These are phyloP conservation scores for Salix exigua DNA, from an alignment of 345 rosid species.

Conservation along the genomic window DNA sequence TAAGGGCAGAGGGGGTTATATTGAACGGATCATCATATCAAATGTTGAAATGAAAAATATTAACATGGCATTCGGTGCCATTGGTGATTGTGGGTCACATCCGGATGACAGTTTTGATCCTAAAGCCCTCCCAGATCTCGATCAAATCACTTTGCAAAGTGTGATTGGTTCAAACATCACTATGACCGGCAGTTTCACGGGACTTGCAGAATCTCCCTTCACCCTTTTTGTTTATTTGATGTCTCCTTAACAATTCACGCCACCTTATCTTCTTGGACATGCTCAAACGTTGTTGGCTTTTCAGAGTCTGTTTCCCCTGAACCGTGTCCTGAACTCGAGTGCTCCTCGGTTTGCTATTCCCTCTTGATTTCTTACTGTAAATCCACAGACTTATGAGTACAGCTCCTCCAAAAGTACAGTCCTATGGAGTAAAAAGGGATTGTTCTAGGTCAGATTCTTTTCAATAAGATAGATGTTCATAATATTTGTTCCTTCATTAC, in stretches of 20 bases:
- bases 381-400: conserved; percentile 45
- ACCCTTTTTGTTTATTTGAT: conserved; percentile 57
- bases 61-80: conserved; percentile 45
- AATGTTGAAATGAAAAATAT: conserved; percentile 39
- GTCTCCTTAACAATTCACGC: conserved; percentile 45
- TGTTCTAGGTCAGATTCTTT: conserved; percentile 47
- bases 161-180: conserved; percentile 55
- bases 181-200: conserved; percentile 68
- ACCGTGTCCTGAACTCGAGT: conserved; percentile 57
- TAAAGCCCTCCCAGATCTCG: conserved; percentile 57
- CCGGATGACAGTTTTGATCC: conserved; percentile 74
- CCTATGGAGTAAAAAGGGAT: conserved; percentile 13
- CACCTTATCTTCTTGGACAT: conserved; percentile 48
- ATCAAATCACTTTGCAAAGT: conserved; percentile 43
- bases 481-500: conserved; percentile 28
- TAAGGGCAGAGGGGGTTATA: conserved; percentile 82
- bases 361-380: conserved; percentile 24
- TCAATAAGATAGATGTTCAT: conserved; percentile 44
- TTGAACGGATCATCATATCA: conserved; percentile 54
- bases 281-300: conserved; percentile 66
- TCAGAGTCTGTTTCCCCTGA: conserved; percentile 68
- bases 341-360: conserved; percentile 34
- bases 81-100: conserved; percentile 65
- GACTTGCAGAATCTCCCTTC: conserved; percentile 67
- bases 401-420: conserved; percentile 4